phyloP scores from a whole-genome alignment of 1,139 yeast genomes.

The Arxiozyma bovina region DNA sequence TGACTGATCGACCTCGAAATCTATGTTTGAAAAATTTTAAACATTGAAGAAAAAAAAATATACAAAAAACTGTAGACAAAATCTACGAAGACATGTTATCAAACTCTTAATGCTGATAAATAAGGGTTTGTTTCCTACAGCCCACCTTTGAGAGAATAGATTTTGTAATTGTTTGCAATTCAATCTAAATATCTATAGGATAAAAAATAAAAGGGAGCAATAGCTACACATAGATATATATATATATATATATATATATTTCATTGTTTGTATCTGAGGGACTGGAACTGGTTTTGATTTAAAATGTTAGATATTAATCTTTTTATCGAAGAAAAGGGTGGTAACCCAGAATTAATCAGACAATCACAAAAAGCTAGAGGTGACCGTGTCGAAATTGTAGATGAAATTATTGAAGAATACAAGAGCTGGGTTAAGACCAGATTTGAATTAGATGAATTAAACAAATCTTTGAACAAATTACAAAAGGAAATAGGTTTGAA shows the following conservation, averaged over 20 bases:
- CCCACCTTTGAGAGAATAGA: too few relatives aligned
- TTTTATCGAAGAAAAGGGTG: constrained; percentile 93
- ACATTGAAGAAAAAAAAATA: too few relatives aligned
- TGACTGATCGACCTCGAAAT: not conserved
- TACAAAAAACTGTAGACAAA: too few relatives aligned
- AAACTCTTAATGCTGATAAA: not conserved
- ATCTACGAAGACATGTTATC: not conserved
- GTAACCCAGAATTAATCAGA: constrained; percentile 81
- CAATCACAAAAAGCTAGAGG: constrained; percentile 91
- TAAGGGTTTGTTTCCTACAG: too few relatives aligned
- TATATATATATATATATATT: too few relatives aligned
- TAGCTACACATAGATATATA: too few relatives aligned
- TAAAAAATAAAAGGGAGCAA: not conserved
- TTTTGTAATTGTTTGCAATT: not conserved
- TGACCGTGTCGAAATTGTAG: constrained; percentile 87
- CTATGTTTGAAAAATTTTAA: not conserved
- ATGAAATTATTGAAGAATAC: constrained; percentile 85
- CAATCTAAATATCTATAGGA: too few relatives aligned
- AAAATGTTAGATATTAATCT: constrained; percentile 83
- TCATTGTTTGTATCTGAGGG: too few relatives aligned
- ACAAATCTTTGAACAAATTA: constrained; percentile 75
- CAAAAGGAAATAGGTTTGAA: constrained; percentile 90
- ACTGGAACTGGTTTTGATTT: not conserved
- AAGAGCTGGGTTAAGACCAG: constrained; percentile 88
- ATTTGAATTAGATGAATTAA: constrained; percentile 82